These are phyloP conservation scores for Xylaria acuta DNA, from an alignment of 495 filamentous ascomycete genomes.

Conservation along the genomic window DNA sequence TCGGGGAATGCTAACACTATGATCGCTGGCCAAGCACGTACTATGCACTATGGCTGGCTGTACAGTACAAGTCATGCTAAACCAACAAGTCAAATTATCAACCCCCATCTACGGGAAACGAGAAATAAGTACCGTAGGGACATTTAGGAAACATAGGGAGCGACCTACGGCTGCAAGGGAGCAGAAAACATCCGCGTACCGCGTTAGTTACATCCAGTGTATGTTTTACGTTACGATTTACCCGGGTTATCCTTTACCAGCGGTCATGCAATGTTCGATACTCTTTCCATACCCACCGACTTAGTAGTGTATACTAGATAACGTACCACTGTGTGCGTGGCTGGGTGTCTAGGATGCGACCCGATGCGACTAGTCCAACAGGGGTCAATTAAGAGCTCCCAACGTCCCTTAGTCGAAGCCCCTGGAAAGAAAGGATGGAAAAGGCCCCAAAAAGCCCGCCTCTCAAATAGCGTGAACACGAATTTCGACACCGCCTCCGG, in stretches of 20 bases:
- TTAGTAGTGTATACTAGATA: too few relatives aligned
- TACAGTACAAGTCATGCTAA: constrained; percentile 3
- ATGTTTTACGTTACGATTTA: background rate
- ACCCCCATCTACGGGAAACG: background rate
- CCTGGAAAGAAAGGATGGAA: constrained; percentile 17
- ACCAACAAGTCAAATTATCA: background rate
- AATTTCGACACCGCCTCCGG: constrained; percentile 14
- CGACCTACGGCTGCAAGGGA: background rate
- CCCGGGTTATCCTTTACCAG: background rate
- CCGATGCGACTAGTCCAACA: background rate
- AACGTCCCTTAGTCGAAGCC: constrained; percentile 1
- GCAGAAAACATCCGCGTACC: background rate
- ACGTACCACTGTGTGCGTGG: background rate
- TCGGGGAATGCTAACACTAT: background rate
- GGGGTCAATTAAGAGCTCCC: background rate
- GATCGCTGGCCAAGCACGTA: background rate
- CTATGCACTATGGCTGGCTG: background rate
- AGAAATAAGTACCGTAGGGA: background rate
- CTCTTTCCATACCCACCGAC: background rate
- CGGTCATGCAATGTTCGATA: constrained; percentile 10
- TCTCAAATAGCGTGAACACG: constrained; percentile 7
- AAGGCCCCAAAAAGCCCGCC: background rate
- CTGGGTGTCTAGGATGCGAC: constrained; percentile 3
- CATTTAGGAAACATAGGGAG: background rate
- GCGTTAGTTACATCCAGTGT: background rate